Base-by-base conservation (phyloP, 257 asterid species). In the Leonotis leonurus region DNA sequence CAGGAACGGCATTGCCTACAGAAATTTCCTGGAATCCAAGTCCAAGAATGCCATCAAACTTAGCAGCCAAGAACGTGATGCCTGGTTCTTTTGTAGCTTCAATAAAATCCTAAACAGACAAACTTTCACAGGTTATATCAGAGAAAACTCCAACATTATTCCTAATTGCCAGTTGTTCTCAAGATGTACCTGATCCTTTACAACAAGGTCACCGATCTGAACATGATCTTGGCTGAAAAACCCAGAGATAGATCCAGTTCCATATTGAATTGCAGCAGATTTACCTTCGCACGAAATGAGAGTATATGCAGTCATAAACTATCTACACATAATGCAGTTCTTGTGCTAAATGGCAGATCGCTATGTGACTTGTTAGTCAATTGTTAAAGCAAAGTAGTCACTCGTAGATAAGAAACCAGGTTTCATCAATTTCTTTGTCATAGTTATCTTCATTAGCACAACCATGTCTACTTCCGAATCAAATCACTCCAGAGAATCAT, bases 1-100 rank as follows among this genome's bases (percentile, higher is more conserved):
- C 81, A 25, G 97, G 97, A 73, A 87, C 82, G 56, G 83, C 81
- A 53, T 83, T 57, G 48, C 95, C 95, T 22, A 87, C 92, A 49
- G 97, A 85, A 49, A 90, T 90, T 74, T 90, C 97, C 74, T 83
- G 87, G 70, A 90, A 90, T 68, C 97, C 97, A 45, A 90, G 97
- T 55, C 97, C 97, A 44, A 90, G 95, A 59, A 90, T 87, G 25
- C 97, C 97, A 74, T 90, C 97, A 72, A 90, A 90, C 79, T 85
- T 90, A 63, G 95, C 89, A 2, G 86, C 91, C 88, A 90, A 72
- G 70, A 90, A 90, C 27, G 90, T 83, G 69, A 90, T 73, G 72
- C 97, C 85, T 2, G 92, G 85, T 67, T 90, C 97, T 63, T 70
- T 85, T 27, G 97, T 90, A 20, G 95, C 92, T 79, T 90, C 97